Percentiles rank a stretch among this genome's conserved stretches.
Conservation (phyloP, 306 rosid species). For the Canavalia gladiata region DNA sequence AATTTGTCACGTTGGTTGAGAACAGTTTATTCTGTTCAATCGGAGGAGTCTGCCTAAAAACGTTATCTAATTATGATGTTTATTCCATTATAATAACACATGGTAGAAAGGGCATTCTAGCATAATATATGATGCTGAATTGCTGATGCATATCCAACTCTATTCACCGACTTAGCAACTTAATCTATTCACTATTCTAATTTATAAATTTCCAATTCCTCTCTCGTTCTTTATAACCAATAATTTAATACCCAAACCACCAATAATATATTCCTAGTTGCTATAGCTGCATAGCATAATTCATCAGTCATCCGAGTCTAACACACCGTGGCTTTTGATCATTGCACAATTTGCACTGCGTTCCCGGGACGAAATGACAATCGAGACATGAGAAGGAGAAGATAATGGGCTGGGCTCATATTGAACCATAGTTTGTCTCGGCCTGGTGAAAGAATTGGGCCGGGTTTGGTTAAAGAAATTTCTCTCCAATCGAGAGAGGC, state of each 20-base stretch:
- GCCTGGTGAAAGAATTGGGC: background rate
- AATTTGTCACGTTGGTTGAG: conserved; percentile 60
- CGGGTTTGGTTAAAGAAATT: background rate
- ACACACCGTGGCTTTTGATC: background rate
- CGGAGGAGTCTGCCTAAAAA: conserved; percentile 45
- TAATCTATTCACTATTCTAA: background rate
- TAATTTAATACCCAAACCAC: background rate
- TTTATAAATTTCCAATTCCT: background rate
- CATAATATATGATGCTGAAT: background rate
- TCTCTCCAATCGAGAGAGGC: too few relatives aligned
- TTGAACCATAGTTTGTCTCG: background rate
- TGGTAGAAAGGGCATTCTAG: background rate
- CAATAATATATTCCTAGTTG: background rate
- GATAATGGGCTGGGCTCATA: background rate
- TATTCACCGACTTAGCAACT: background rate
- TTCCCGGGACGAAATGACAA: background rate
- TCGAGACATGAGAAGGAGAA: background rate
- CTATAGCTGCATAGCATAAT: background rate
- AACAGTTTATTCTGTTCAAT: conserved; percentile 47
- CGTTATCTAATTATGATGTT: background rate
- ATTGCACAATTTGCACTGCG: background rate
- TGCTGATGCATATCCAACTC: background rate
- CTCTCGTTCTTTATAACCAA: background rate
- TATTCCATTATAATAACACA: background rate
- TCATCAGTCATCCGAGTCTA: background rate